These are phyloP conservation scores for Kwoniella pini DNA, from an alignment of 768 basidiomycete species.

Conservation along the genomic window DNA sequence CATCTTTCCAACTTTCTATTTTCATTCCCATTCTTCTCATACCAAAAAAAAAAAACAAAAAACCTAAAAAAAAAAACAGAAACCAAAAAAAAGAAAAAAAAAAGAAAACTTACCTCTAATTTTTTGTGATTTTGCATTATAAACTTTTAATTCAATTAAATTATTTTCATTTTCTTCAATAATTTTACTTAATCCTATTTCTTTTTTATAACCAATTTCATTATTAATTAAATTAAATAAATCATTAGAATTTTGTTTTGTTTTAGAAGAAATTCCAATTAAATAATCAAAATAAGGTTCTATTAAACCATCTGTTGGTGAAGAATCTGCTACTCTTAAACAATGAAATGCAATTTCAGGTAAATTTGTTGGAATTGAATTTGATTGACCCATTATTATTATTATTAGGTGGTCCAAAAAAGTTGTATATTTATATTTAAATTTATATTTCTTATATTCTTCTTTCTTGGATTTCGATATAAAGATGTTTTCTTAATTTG, in stretches of 20 bases:
- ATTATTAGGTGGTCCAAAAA: too few species aligned
- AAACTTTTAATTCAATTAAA: constrained; percentile 45
- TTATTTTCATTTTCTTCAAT: constrained; percentile 49
- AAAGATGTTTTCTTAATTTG: too few species aligned
- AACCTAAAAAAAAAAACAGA: too few species aligned
- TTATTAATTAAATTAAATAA: constrained; percentile 9
- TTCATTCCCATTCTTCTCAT: too few species aligned
- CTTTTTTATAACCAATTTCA: constrained; percentile 2
- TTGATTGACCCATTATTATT: constrained; percentile 47
- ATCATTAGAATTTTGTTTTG: neutral
- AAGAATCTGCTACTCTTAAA: constrained; percentile 81
- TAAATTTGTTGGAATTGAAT: constrained; percentile 42
- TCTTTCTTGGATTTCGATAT: too few species aligned
- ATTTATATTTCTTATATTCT: too few species aligned
- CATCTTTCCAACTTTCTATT: too few species aligned
- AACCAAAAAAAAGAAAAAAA: too few species aligned
- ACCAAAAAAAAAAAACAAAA: too few species aligned
- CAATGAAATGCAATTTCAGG: constrained; percentile 65
- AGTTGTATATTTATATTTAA: neutral
- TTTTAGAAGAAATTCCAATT: constrained; percentile 69
- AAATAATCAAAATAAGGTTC: constrained; percentile 97
- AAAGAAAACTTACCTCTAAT: constrained; percentile 43
- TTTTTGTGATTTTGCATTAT: constrained; percentile 52
- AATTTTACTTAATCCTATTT: constrained; percentile 39
- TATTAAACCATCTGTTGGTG: constrained; percentile 82